Percentiles rank a stretch among this genome's conserved stretches.
These are phyloP conservation scores for Fusarium sp. DNA, from an alignment of 2,329 filamentous ascomycete species.

Conservation along the genomic window DNA sequence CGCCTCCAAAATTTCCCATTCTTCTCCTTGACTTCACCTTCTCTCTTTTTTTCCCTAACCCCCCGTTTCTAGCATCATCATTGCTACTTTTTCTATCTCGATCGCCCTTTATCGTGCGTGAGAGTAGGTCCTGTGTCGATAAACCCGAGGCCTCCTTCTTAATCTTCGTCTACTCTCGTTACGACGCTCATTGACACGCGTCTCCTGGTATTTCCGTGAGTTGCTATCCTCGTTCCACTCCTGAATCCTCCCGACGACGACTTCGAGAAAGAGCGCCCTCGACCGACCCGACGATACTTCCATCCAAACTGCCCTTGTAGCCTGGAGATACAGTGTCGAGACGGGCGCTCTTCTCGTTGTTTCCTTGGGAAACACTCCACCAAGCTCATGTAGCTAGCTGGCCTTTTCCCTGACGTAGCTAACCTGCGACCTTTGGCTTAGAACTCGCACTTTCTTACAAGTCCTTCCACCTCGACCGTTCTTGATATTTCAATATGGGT, in stretches of 20 bases:
- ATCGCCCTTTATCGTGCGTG: conserved; percentile 45
- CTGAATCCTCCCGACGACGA: conserved; percentile 14
- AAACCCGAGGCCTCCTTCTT: conserved; percentile 41
- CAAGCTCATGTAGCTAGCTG: conserved; percentile 40
- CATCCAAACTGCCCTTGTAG: conserved; percentile 15
- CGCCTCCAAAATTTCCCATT: conserved; percentile 48
- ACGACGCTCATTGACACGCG: conserved; percentile 51
- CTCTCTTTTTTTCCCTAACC: conserved; percentile 39
- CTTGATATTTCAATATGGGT: conserved; percentile 57
- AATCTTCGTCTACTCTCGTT: conserved; percentile 45
- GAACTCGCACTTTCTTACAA: conserved; percentile 49
- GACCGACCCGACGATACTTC: conserved; percentile 17
- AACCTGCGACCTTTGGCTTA: conserved; percentile 27
- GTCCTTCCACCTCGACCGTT: conserved; percentile 49
- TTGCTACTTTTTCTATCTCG: conserved; percentile 51
- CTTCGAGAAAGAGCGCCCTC: conserved; percentile 34
- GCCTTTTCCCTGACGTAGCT: conserved; percentile 44
- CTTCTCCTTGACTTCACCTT: conserved; percentile 43
- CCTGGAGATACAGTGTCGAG: not conserved
- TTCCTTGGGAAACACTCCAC: conserved; percentile 16
- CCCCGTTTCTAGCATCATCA: conserved; percentile 49
- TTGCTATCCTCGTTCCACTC: conserved; percentile 42
- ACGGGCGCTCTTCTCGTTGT: conserved; percentile 12
- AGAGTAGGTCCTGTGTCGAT: conserved; percentile 41
- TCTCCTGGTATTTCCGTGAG: conserved; percentile 46